phyloP scores from a whole-genome alignment of 129 eudicot species.

The Flaveria linearis region DNA sequence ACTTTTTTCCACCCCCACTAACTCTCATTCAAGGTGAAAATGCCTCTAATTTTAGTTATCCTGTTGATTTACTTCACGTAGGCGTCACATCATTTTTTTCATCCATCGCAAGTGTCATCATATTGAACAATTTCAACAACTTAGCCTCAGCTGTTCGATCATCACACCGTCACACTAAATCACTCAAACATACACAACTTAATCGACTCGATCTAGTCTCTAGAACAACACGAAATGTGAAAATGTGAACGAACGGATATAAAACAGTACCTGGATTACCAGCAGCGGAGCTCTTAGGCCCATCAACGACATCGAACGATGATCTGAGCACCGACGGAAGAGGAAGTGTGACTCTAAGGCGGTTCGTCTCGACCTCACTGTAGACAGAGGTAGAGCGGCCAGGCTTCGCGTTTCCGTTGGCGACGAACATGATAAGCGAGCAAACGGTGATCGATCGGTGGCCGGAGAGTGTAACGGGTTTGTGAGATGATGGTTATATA shows the following conservation, averaged over 20 bases:
- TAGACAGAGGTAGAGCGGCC: constrained; percentile 50
- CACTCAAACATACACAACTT: neutral
- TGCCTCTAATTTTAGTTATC: too few relatives aligned
- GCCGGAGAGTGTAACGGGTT: neutral
- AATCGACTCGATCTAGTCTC: neutral
- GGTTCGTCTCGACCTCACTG: constrained; percentile 72
- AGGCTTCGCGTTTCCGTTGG: constrained; percentile 24
- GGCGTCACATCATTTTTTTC: too few relatives aligned
- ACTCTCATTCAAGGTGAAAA: too few relatives aligned
- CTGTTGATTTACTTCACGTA: too few relatives aligned
- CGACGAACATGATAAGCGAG: constrained; percentile 20
- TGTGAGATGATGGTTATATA: constrained; percentile 5
- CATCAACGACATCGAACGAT: constrained; percentile 62
- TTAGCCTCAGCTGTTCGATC: neutral
- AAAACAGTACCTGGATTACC: constrained; percentile 72
- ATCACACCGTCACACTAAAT: neutral
- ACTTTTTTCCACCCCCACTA: too few relatives aligned
- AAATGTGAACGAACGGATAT: neutral
- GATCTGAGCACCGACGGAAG: constrained; percentile 66
- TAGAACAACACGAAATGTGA: neutral
- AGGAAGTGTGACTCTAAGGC: constrained; percentile 57
- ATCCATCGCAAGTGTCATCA: too few relatives aligned
- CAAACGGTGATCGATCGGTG: neutral
- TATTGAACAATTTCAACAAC: too few relatives aligned
- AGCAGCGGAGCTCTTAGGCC: constrained; percentile 76